Base-by-base conservation (phyloP, 2,329 filamentous ascomycete genomes). In the Monosporascus sp. region DNA sequence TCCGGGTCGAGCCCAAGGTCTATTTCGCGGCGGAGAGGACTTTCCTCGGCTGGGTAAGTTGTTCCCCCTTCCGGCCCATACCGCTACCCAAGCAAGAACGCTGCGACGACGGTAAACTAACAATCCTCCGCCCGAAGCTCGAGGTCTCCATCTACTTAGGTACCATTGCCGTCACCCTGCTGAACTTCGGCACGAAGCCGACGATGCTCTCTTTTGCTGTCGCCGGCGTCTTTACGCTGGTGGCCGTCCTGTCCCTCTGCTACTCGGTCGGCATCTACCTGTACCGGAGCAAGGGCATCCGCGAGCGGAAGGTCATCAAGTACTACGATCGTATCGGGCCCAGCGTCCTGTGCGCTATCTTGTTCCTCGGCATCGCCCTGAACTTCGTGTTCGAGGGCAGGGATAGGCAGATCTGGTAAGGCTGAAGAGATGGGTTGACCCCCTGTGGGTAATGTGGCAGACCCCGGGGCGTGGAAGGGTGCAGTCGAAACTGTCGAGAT, bases 21-120 rank as follows among this genome's bases (percentile, higher is more conserved):
- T 96, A 91, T 71, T 96, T 99, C 68, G 94, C 94, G 22, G 92
- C 91, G 1, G 94, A 99, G 72, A 84, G 94, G 59, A 99, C 94
- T 1, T 99, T 97, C 74, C 80, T 99, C 53, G 89, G 91, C 58
- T 99, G 94, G 91, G 86, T 88, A 73, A 75, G 84, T 74, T 26
- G 26, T 26, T 15, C 35, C 17, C 53, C 18, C n/a, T 44, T 7
- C 51, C 26, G 38, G 22, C 35, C 11, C 9, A 7, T n/a, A 50
- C 49, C 31, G 48, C 17, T 51, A 28, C 51, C 37, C 41, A n/a
- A 9, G 31, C 7, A 14, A 40, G n/a, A 37, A n/a, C 18, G 24
- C 38, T 47, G 20, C 9, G 11, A 22, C 40, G 31, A 52, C 48
- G 20, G 22, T 24, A 11, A 24, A 46, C 59, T 67, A 55, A 65